phyloP scores from a whole-genome alignment of 2,329 filamentous ascomycete genomes.

The Aspergillus puulaauensis region DNA sequence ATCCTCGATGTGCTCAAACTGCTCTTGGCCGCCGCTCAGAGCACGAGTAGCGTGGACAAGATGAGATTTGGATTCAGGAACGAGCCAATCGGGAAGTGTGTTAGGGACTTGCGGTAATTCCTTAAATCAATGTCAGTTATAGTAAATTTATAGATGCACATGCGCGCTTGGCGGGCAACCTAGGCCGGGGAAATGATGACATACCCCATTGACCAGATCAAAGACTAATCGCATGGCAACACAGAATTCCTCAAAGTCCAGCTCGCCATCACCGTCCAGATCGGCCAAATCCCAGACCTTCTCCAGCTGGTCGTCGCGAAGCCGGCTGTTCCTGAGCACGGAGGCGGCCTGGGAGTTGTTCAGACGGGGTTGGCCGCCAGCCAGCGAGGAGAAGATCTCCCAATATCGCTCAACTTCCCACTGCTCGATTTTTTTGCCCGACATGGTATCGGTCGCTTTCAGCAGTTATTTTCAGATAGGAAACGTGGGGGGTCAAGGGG shows the following conservation, averaged over 20 bases:
- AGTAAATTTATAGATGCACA: background rate
- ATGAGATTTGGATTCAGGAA: constrained; percentile 92
- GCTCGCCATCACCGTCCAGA: constrained; percentile 93
- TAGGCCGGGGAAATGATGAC: constrained; percentile 28
- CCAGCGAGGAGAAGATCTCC: constrained; percentile 73
- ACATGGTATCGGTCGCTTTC: constrained; percentile 29
- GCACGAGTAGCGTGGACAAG: constrained; percentile 81
- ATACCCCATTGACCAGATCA: constrained; percentile 90
- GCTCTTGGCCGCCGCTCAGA: constrained; percentile 72
- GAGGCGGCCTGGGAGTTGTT: constrained; percentile 69
- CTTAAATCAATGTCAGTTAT: constrained; percentile 44
- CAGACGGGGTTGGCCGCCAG: constrained; percentile 63
- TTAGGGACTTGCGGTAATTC: constrained; percentile 88
- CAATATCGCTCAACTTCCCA: constrained; percentile 76
- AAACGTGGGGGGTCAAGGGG: background rate
- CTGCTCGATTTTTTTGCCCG: constrained; percentile 61
- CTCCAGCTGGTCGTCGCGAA: constrained; percentile 84
- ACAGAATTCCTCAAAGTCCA: constrained; percentile 99
- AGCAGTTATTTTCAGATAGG: constrained; percentile 6
- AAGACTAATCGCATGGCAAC: constrained; percentile 98
- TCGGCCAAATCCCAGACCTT: constrained; percentile 96
- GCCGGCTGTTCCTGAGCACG: constrained; percentile 70
- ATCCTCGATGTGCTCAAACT: constrained; percentile 80
- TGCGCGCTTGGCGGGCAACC: background rate
- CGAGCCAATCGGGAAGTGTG: constrained; percentile 88